Base-by-base conservation (phyloP, 805 yeast species). In the Lachancea mirantina region DNA sequence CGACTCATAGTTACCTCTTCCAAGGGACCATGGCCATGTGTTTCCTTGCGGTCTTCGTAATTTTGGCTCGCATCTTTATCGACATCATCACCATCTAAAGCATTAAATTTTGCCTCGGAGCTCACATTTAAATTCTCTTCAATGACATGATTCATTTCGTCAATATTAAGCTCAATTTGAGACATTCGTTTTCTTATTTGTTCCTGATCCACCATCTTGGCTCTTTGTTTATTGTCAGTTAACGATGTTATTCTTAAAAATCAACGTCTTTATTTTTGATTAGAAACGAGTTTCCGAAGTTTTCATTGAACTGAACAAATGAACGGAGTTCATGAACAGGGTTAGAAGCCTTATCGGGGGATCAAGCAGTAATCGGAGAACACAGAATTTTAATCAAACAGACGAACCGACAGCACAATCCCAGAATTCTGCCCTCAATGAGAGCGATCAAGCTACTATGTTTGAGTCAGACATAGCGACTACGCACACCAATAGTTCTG, bases 101-200 rank as follows among this genome's bases (percentile, higher is more conserved):
- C 30, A 22, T 20, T 19, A 19, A 23, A 25, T 19, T 14, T 14
- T 4, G 20, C 15, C 10, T 32, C 42, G 24, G 26, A 7, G 11
- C 11, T 36, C 9, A 46, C 32, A 22, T 55, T 50, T 26, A 58
- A 33, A 37, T 58, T 58, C 28, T 56, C 58, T 27, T 50, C 58
- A 13, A 58, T 50, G 45, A 57, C 48, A 21, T 52, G 49, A 33
- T 58, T 58, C 54, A 58, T 52, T 32, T 57, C 51, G 25, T 52
- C 48, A 26, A 58, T 53, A 27, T 56, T 61, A 19, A 46, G 35
- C 35, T 58, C 63, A 19, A 58, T 52, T 22, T 55, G 58, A 5
- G 62, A 57, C 25, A 58, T 38, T 24, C 62, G 46, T 34, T 54
- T 52, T 33, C 56, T 46, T 15, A 58, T 36, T 15, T 46, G 38